Percentiles rank a stretch among this genome's conserved stretches.
Conservation (phyloP, 2,329 filamentous ascomycete species). For the Corniculantispora saksenae region DNA sequence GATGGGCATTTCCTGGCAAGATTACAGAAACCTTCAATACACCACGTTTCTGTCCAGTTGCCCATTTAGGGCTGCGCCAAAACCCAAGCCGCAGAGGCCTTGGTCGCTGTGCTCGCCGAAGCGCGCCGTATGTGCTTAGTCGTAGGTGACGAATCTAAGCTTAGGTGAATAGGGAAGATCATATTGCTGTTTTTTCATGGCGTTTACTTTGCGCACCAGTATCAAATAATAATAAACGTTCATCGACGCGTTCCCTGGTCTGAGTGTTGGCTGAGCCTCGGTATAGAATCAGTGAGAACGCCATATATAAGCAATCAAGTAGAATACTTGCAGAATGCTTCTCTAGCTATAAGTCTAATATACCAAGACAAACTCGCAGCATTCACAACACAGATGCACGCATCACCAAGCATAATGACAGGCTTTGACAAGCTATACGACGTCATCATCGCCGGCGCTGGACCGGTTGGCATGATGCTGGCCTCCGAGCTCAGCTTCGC, state of each 20-base stretch:
- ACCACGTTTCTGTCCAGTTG: neutral
- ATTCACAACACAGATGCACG: neutral
- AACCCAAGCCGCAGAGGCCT: neutral
- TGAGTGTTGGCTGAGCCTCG: neutral
- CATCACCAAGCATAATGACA: neutral
- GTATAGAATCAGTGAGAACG: neutral
- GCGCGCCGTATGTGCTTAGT: slow-evolving; percentile 3
- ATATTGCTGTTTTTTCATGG: neutral
- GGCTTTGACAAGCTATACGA: slow-evolving; percentile 29
- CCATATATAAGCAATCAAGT: neutral
- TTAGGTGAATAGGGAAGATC: neutral
- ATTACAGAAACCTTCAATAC: neutral
- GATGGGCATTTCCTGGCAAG: neutral
- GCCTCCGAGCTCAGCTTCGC: slow-evolving; percentile 38
- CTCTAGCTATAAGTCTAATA: neutral
- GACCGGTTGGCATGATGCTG: slow-evolving; percentile 37
- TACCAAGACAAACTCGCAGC: neutral
- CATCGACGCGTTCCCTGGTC: neutral
- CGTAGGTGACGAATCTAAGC: neutral
- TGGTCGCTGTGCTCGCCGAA: neutral
- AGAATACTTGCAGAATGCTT: neutral
- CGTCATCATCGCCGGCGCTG: slow-evolving; percentile 38
- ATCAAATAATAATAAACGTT: slow-evolving; percentile 8
- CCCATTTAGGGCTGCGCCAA: too few species aligned
- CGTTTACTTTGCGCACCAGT: neutral